phyloP scores from a whole-genome alignment of 805 yeast species.

The Candida yuanshanica region DNA sequence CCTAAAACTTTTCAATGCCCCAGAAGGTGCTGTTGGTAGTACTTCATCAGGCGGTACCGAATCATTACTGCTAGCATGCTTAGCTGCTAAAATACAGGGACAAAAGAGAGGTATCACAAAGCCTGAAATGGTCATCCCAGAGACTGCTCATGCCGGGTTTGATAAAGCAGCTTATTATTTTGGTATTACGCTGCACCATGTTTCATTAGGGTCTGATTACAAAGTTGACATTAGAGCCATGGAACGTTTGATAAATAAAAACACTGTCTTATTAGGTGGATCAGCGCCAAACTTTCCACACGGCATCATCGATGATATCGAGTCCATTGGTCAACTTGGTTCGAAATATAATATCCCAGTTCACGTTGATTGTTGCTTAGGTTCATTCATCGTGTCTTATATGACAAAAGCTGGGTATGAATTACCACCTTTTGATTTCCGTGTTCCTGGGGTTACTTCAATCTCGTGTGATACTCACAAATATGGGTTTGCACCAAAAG shows the following conservation, averaged over 20 bases:
- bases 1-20: slow-evolving; percentile 73
- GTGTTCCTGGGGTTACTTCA: slow-evolving; percentile 90
- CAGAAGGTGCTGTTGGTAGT: slow-evolving; percentile 64
- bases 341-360: slow-evolving; percentile 63
- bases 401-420: slow-evolving; percentile 56
- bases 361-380: slow-evolving; percentile 94
- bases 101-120: slow-evolving; percentile 51
- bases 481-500: slow-evolving; percentile 98
- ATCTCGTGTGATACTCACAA: slow-evolving; percentile 99
- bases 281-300: slow-evolving; percentile 98
- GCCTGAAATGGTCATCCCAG: slow-evolving; percentile 89
- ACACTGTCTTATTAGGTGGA: slow-evolving; percentile 82
- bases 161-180: slow-evolving; percentile 91
- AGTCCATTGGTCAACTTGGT: slow-evolving; percentile 58
- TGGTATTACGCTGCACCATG: slow-evolving; percentile 78
- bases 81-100: slow-evolving; percentile 83
- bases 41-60: slow-evolving; percentile 96
- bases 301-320: slow-evolving; percentile 90
- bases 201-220: slow-evolving; percentile 66
- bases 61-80: slow-evolving; percentile 77
- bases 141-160: slow-evolving; percentile 90
- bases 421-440: slow-evolving; percentile 64
- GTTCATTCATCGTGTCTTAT: slow-evolving; percentile 85
- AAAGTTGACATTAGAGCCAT: slow-evolving; percentile 64
- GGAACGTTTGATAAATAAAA: slow-evolving; percentile 57